Evolutionary conservation across 805 yeast genomes (phyloP).

Genomic region (Saccharomycopsis fermentans): DNA sequence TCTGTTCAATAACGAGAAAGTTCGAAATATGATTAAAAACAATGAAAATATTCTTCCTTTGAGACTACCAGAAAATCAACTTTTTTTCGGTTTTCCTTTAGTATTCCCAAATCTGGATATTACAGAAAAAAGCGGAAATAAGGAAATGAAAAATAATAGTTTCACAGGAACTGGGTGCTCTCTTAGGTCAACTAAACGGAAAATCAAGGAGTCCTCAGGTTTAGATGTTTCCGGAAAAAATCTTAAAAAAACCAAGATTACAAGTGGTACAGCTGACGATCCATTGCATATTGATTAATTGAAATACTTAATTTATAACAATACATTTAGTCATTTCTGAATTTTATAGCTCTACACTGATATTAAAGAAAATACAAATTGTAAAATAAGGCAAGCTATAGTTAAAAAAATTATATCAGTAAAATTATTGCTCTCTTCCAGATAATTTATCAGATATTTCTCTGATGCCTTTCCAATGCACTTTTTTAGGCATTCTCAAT

Average conservation of each 20-base stretch:
- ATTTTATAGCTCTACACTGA: too few species aligned
- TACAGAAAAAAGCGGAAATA: slow-evolving; percentile 24
- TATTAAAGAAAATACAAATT: too few species aligned
- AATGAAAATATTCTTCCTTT: slow-evolving; percentile 46
- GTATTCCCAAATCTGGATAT: slow-evolving; percentile 27
- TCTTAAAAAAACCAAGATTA: not conserved
- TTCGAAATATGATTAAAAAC: slow-evolving; percentile 5
- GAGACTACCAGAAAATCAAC: slow-evolving; percentile 68
- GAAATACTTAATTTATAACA: not conserved
- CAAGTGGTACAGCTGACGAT: not conserved
- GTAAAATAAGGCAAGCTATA: too few species aligned
- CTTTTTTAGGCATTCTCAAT: slow-evolving; percentile 78
- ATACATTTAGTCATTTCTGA: too few species aligned
- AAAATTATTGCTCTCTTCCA: slow-evolving; percentile 37
- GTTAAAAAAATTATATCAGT: not conserved
- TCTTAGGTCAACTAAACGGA: slow-evolving; percentile 64
- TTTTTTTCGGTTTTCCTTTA: slow-evolving; percentile 90
- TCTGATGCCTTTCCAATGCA: slow-evolving; percentile 73
- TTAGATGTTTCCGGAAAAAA: not conserved
- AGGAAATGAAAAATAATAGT: slow-evolving; percentile 9
- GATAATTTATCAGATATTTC: slow-evolving; percentile 78
- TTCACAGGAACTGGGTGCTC: slow-evolving; percentile 69
- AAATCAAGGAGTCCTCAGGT: slow-evolving; percentile 18
- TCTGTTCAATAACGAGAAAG: not conserved
- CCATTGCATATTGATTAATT: not conserved